Base-by-base conservation (phyloP, 345 rosid genomes). In the Linum tenue region DNA sequence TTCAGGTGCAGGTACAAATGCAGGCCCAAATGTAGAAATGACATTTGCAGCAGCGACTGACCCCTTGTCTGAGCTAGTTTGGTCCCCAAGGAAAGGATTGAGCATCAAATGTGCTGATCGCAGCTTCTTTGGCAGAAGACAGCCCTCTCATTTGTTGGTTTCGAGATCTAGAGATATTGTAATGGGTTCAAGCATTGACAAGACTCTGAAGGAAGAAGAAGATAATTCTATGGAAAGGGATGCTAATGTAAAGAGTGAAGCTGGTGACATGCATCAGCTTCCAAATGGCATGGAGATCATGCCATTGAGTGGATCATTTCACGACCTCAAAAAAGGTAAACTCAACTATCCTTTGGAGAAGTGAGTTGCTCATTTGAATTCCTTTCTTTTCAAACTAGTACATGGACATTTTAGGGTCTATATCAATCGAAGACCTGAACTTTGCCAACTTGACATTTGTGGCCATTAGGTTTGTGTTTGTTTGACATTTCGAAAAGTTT, bases 1-100 rank as follows among this genome's bases (percentile, higher is more conserved):
- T 76, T 74, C 84, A 65, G 87, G 95, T 81, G 86, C 91, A 85
- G 91, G 95, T 82, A 91, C 87, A 85, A 85, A 88, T 94, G 96
- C 95, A 80, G 86, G 79, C 72, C 77, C 84, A 40, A 79, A 74
- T 48, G 64, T 68, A 40, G 69, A 77, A 71, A 71, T 76, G 80
- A 78, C 80, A 72, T 76, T 76, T 22, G 31, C 31, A 66, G 87
- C 69, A 68, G 76, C 86, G 17, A 64, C 86, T 10, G 84, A 82
- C 71, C 83, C 83, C 64, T 68, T 90, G 63, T 79, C 88, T 59
- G 97, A 94, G 80, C 81, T 94, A 63, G 99, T 94, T 60, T 90
- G 96, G 97, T 92, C 94, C 75, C 90, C 98, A 14, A 82, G 74
- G 61, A 84, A 74, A 76, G 97, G 98, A 62, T 84, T 77, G 59